Evolutionary conservation across 2,329 filamentous ascomycete species (phyloP).

Genomic region (Didymella glomerata): DNA sequence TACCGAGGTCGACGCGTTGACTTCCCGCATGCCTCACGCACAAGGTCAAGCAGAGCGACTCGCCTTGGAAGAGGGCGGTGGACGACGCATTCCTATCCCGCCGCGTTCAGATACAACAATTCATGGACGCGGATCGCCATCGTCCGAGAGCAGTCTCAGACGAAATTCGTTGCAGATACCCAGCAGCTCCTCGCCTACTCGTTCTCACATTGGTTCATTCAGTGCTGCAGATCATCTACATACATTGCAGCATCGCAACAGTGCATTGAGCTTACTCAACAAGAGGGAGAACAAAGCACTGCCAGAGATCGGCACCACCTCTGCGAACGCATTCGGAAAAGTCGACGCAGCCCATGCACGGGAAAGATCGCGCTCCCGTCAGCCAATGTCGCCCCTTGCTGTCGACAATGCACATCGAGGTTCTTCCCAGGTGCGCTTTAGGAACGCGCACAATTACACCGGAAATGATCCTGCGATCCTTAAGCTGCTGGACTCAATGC

Average conservation of each 20-base stretch:
- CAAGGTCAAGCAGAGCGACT: constrained; percentile 53
- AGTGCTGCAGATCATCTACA: constrained; percentile 46
- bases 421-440: constrained; percentile 58
- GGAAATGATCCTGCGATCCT: constrained; percentile 74
- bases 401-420: constrained; percentile 43
- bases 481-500: constrained; percentile 82
- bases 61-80: constrained; percentile 35
- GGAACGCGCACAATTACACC: constrained; percentile 80
- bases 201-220: constrained; percentile 45
- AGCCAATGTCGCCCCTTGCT: constrained; percentile 41
- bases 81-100: constrained; percentile 35
- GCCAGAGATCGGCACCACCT: constrained; percentile 71
- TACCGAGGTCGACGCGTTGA: constrained; percentile 75
- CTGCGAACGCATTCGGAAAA: constrained; percentile 70
- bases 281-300: constrained; percentile 67
- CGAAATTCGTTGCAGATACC: constrained; percentile 44
- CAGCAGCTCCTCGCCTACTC: constrained; percentile 32
- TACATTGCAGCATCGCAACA: constrained; percentile 59
- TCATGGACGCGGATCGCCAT: constrained; percentile 35
- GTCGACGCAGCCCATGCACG: constrained; percentile 61
- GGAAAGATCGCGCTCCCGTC: constrained; percentile 42
- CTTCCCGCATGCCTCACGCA: constrained; percentile 53
- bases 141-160: constrained; percentile 48
- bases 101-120: constrained; percentile 29
- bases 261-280: constrained; percentile 68